These are phyloP conservation scores for Acidomyces sp. DNA, from an alignment of 495 filamentous ascomycete genomes.

Conservation along the genomic window DNA sequence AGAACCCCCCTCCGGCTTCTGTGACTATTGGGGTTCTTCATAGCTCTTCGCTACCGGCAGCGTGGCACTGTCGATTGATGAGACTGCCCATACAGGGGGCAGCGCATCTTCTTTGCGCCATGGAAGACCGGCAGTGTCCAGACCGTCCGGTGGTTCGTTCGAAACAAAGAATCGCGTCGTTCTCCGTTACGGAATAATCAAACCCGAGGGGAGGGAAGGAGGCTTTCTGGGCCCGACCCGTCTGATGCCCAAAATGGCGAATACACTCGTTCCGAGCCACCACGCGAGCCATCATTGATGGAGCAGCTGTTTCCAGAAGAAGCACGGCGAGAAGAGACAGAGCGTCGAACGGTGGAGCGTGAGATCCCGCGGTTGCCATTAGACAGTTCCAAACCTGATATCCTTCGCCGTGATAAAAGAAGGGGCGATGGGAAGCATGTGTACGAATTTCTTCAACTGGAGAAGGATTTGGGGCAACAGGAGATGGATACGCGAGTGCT, in stretches of 20 bases:
- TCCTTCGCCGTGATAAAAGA: neutral
- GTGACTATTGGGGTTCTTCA: no score
- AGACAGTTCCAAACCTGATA: neutral
- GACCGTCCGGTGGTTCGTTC: neutral
- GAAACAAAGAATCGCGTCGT: no score
- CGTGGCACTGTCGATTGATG: no score
- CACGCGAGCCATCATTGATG: conserved; percentile 33
- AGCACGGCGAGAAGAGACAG: conserved; percentile 10
- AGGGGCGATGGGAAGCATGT: neutral
- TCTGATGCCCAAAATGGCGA: no score
- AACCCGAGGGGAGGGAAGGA: no score
- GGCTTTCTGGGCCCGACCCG: no score
- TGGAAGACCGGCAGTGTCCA: neutral
- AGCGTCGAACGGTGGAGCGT: conserved; percentile 7
- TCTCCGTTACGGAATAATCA: no score
- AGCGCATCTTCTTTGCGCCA: conserved; percentile 6
- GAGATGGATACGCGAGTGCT: conserved; percentile 31
- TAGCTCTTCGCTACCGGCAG: no score
- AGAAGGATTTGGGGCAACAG: neutral
- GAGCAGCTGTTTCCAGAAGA: conserved; percentile 46
- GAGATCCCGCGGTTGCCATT: conserved; percentile 26
- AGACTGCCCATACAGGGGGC: no score
- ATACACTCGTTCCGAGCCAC: neutral
- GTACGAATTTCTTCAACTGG: neutral
- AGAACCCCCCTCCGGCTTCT: no score